Conservation (phyloP, 345 rosid species). For the Pugionium dolabratum region DNA sequence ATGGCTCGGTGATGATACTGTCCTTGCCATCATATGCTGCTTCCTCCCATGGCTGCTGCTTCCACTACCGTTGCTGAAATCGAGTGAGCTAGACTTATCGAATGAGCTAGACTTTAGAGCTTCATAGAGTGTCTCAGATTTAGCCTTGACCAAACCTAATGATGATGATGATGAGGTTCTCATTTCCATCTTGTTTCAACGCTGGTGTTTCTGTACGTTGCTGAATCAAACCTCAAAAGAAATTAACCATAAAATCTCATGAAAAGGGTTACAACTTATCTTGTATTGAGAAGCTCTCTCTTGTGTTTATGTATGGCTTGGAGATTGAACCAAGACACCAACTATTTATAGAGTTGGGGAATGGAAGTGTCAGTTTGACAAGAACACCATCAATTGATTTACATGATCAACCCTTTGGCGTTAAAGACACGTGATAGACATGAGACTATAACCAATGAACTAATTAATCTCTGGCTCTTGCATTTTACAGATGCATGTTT, state of each 20-base stretch:
- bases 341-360: slow-evolving; percentile 39
- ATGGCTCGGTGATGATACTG: slow-evolving; percentile 54
- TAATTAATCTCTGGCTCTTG: slow-evolving; percentile 33
- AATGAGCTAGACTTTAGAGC: no score
- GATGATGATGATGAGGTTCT: slow-evolving; percentile 44
- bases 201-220: slow-evolving; percentile 10
- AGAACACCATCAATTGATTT: slow-evolving; percentile 25
- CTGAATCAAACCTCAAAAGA: slow-evolving; percentile 2
- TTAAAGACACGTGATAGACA: slow-evolving; percentile 40
- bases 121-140: slow-evolving; percentile 69
- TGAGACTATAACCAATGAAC: slow-evolving; percentile 34
- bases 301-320: slow-evolving; percentile 3
- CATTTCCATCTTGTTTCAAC: slow-evolving; percentile 18
- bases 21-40: slow-evolving; percentile 43
- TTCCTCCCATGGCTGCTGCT: slow-evolving; percentile 50
- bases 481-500: slow-evolving; percentile 37
- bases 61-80: slow-evolving; percentile 21
- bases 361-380: slow-evolving; percentile 21
- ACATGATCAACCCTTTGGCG: neutral
- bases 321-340: slow-evolving; percentile 12
- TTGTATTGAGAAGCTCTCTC: slow-evolving; percentile 14
- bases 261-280: slow-evolving; percentile 23
- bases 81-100: slow-evolving; percentile 54
- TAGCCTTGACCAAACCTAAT: slow-evolving; percentile 65
- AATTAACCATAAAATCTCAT: slow-evolving; percentile 3